Base-by-base conservation (phyloP, 495 filamentous ascomycete genomes). In the Neohortaea acidophila region DNA sequence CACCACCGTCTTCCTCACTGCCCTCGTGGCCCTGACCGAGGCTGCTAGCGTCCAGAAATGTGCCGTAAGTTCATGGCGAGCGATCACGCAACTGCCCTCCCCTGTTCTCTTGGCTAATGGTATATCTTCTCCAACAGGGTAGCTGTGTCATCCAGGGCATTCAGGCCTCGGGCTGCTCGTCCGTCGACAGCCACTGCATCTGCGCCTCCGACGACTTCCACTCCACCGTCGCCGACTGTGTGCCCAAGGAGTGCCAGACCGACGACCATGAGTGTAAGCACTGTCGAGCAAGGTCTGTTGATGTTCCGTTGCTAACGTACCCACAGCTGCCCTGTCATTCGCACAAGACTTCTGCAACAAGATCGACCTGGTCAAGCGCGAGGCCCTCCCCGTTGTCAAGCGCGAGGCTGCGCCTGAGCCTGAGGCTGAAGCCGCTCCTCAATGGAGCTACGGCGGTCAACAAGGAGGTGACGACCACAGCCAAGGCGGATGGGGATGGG, bases 141-240 rank as follows among this genome's bases (percentile, higher is more conserved):
- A 31, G 28, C 28, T 31, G 28, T 31, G 17, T 31, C 28, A 31
- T 11, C 28, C n/a, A 31, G n/a, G 28, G 12, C 28, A 31, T 31
- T 31, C 12, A 11, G 12, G 28, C 4, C 6, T 13, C 28, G 5
- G 28, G 28, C 4, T 31, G 28, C n/a, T 5, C 28, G 5, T 31
- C 28, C 28, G 17, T 11, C 28, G 28, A 31, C 28, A 31, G 28
- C 28, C 28, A 13, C 4, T 31, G 28, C 28, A 31, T 31, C 28
- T 31, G 28, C 28, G n/a, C 28, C n/a, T 5, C 28, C 5, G 17
- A 31, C 28, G n/a, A 5, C 5, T 31, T 31, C 28, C 6, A 13
- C 5, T 6, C 6, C 6, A 31, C 12, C 28, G n/a, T 31, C n/a
- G 28, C n/a, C 12, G 17, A 15, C 28, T 31, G 28, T 13, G 28